These are phyloP conservation scores for Saccharomyces pastorianus DNA, from an alignment of 1,139 yeast genomes.

Conservation along the genomic window DNA sequence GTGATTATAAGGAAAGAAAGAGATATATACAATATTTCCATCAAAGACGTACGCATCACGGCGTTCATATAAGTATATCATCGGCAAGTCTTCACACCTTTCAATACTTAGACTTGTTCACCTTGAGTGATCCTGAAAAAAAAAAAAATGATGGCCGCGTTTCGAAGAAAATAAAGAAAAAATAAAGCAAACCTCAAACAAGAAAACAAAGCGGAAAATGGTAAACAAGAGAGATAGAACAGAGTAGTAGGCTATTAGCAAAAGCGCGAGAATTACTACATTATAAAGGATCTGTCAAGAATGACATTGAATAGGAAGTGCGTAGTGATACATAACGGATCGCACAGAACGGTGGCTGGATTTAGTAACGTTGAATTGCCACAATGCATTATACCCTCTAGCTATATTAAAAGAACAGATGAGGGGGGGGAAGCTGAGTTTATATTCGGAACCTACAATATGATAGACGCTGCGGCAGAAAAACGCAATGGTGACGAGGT, in stretches of 20 bases:
- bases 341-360: constrained; percentile 61
- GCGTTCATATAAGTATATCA: not conserved
- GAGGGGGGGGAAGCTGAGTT: constrained; percentile 29
- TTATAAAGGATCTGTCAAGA: not conserved
- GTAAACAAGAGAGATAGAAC: not conserved
- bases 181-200: not conserved
- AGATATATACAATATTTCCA: not conserved
- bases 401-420: constrained; percentile 37
- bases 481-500: constrained; percentile 40
- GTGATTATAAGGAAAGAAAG: not conserved
- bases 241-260: not conserved
- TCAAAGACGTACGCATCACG: not conserved
- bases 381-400: constrained; percentile 47
- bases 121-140: not conserved
- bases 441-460: constrained; percentile 39
- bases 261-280: not conserved
- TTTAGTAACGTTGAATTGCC: constrained; percentile 62
- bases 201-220: not conserved
- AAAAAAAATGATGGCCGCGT: not conserved
- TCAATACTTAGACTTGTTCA: not conserved
- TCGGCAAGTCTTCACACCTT: not conserved
- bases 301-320: constrained; percentile 18
- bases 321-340: constrained; percentile 63
- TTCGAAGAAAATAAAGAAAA: not conserved
- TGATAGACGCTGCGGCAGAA: constrained; percentile 37